Conservation (phyloP, 2,329 filamentous ascomycete genomes). For the Penicillium sp. region DNA sequence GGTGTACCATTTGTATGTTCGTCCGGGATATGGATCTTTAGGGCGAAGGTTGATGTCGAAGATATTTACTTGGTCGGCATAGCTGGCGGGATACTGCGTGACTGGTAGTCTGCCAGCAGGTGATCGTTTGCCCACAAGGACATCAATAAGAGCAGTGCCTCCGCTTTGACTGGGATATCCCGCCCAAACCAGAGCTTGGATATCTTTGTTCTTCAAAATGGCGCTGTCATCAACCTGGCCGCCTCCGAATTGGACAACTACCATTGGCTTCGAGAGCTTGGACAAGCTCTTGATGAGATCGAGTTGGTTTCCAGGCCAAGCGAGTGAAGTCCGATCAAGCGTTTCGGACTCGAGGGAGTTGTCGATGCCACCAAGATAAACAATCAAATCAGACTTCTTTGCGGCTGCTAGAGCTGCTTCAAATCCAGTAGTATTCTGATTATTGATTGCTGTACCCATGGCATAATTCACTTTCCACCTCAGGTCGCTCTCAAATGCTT, state of each 20-base stretch:
- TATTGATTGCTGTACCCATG: conserved; percentile 13
- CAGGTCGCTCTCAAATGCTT: neutral
- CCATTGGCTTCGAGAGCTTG: conserved; percentile 35
- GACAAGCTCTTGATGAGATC: conserved; percentile 38
- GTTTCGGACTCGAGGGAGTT: conserved; percentile 33
- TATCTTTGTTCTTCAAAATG: conserved; percentile 35
- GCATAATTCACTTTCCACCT: conserved; percentile 1
- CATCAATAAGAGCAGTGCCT: conserved; percentile 41
- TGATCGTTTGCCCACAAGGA: conserved; percentile 38
- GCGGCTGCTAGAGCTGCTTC: conserved; percentile 21
- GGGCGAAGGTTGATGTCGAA: conserved; percentile 33
- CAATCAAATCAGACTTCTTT: conserved; percentile 32
- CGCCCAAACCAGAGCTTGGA: conserved; percentile 42
- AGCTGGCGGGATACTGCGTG: conserved; percentile 44
- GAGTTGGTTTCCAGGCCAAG: conserved; percentile 41
- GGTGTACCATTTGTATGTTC: conserved; percentile 47
- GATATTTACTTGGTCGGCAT: conserved; percentile 42
- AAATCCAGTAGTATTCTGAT: conserved; percentile 4
- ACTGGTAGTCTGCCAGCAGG: conserved; percentile 43
- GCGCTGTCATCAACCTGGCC: conserved; percentile 43
- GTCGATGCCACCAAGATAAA: conserved; percentile 31
- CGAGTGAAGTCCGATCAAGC: conserved; percentile 38
- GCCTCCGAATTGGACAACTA: conserved; percentile 39
- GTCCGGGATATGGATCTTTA: conserved; percentile 31
- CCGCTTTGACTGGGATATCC: conserved; percentile 47